phyloP scores from a whole-genome alignment of 257 asterid species.

The Penstemon davidsonii region DNA sequence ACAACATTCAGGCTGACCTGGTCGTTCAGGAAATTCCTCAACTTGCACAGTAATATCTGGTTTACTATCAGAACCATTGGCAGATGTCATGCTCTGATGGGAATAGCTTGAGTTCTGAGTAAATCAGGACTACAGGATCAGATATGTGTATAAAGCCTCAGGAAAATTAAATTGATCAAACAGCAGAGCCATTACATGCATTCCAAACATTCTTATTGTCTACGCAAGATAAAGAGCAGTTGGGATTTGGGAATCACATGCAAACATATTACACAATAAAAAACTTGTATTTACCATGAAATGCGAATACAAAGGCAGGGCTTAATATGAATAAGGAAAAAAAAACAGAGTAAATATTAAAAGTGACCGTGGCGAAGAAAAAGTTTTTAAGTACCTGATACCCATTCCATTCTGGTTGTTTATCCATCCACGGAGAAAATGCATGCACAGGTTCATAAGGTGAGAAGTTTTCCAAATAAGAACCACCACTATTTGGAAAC shows the following conservation, averaged over 20 bases:
- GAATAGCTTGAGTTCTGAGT: conserved; percentile 28
- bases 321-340: no score
- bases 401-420: conserved; percentile 23
- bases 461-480: conserved; percentile 16
- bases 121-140: conserved; percentile 10
- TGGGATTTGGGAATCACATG: neutral
- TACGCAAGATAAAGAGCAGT: neutral
- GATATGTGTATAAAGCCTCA: neutral
- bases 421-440: conserved; percentile 21
- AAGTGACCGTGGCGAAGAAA: neutral
- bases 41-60: neutral
- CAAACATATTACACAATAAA: neutral
- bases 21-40: conserved; percentile 53
- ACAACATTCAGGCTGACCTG: conserved; percentile 49
- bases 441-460: neutral
- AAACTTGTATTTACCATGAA: neutral
- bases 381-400: conserved; percentile 28
- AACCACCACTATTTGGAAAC: conserved; percentile 6
- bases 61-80: conserved; percentile 17
- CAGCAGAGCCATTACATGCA: neutral
- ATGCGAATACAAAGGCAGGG: neutral
- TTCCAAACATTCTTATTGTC: neutral
- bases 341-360: no score
- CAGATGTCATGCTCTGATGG: conserved; percentile 18
- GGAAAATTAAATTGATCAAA: neutral